Percentiles rank a stretch among this genome's conserved stretches.
phyloP scores from a whole-genome alignment of 768 basidiomycete genomes.

The Kwoniella dendrophila region DNA sequence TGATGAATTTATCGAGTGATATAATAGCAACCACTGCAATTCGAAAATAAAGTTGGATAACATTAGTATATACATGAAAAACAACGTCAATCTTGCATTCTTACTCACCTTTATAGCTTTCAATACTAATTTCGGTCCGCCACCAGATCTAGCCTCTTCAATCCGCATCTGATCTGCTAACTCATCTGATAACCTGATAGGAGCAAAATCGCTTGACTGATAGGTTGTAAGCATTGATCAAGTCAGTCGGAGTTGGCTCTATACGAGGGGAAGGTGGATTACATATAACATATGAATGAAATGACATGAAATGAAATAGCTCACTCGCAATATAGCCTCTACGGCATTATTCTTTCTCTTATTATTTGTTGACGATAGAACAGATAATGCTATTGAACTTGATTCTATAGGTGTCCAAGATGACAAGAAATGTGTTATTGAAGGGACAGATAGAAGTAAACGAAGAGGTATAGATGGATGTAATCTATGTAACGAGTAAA shows the following conservation, averaged over 20 bases:
- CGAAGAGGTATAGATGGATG: constrained; percentile 34
- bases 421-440: constrained; percentile 30
- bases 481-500: constrained; percentile 15
- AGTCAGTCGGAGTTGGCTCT: background rate
- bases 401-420: constrained; percentile 39
- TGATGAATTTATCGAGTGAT: constrained; percentile 34
- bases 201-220: constrained; percentile 13
- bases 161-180: constrained; percentile 28
- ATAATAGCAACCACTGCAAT: constrained; percentile 36
- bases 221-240: background rate
- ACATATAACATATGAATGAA: too few species aligned
- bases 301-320: too few species aligned
- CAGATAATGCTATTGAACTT: constrained; percentile 31
- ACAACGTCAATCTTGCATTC: too few species aligned
- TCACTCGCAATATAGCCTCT: constrained; percentile 22
- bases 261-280: background rate
- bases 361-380: constrained; percentile 23
- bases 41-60: constrained; percentile 4
- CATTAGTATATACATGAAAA: background rate
- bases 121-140: constrained; percentile 28
- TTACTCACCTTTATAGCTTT: constrained; percentile 42
- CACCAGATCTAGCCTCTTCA: constrained; percentile 34
- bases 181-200: constrained; percentile 26
- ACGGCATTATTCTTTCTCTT: constrained; percentile 22
- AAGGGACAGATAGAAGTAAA: constrained; percentile 44